Conservation (phyloP, 1,139 yeast species). For the Suhomyces choctaworum region DNA sequence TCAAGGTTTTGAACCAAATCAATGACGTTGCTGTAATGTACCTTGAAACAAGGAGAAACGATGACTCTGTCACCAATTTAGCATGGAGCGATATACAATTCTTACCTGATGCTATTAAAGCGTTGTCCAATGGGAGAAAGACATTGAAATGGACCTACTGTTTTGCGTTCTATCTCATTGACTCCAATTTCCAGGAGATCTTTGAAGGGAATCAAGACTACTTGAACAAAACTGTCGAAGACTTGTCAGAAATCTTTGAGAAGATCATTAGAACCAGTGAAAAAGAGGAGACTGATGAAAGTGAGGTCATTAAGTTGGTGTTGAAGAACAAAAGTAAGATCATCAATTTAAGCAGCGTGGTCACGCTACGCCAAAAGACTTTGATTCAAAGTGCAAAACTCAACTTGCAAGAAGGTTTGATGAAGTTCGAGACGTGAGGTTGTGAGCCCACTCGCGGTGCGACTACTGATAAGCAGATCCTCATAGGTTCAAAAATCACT, state of each 20-base stretch:
- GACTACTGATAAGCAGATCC: too few relatives aligned
- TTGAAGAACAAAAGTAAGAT: constrained; percentile 52
- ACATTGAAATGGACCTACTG: constrained; percentile 92
- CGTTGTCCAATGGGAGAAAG: constrained; percentile 67
- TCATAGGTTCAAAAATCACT: too few relatives aligned
- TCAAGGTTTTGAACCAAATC: constrained; percentile 59
- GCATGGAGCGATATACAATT: constrained; percentile 93
- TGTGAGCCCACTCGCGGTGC: too few relatives aligned
- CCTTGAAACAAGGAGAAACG: constrained; percentile 47
- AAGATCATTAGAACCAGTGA: constrained; percentile 42
- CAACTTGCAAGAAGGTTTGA: constrained; percentile 19
- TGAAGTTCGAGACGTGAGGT: constrained; percentile 6
- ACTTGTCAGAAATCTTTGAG: constrained; percentile 70
- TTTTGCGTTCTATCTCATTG: constrained; percentile 66
- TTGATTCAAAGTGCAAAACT: constrained; percentile 51
- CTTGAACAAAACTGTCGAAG: constrained; percentile 75
- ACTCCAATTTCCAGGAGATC: constrained; percentile 51
- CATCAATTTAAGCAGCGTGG: constrained; percentile 47
- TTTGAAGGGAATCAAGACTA: constrained; percentile 77
- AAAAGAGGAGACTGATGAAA: constrained; percentile 17
- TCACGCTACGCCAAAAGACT: constrained; percentile 49
- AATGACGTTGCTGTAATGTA: constrained; percentile 60
- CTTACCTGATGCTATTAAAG: constrained; percentile 67
- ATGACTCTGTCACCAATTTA: constrained; percentile 33
- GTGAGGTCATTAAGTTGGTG: constrained; percentile 32